Conservation (phyloP, 2,329 filamentous ascomycete genomes). For the Hymenoscyphus fraxineus region DNA sequence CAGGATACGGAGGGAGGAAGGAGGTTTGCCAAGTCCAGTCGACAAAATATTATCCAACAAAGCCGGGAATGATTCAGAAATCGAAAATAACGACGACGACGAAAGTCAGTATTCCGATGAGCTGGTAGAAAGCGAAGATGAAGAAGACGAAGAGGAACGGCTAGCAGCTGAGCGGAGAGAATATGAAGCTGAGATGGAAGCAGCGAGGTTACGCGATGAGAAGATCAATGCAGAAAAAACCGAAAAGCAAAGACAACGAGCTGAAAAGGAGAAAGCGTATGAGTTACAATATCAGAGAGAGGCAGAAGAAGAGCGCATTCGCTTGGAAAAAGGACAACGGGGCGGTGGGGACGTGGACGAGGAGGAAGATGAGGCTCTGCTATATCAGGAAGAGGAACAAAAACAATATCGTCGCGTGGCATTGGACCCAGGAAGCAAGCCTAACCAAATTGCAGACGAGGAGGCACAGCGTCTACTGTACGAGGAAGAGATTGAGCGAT, state of each 20-base stretch:
- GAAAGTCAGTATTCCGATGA: slow-evolving; percentile 3
- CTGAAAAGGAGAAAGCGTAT: neutral
- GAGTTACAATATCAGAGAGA: slow-evolving; percentile 1
- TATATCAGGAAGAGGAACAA: neutral
- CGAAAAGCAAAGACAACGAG: neutral
- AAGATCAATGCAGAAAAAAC: neutral
- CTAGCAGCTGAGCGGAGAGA: neutral
- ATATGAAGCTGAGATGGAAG: slow-evolving; percentile 2
- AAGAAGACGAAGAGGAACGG: neutral
- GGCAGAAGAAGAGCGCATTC: neutral
- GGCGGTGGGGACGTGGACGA: neutral
- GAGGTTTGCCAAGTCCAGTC: neutral
- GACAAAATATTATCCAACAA: neutral
- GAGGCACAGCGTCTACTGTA: neutral
- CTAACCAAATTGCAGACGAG: neutral
- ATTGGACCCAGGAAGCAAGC: neutral
- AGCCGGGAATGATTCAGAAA: neutral
- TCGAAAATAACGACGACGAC: neutral
- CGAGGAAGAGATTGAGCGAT: slow-evolving; percentile 3
- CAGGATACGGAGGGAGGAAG: slow-evolving; percentile 1
- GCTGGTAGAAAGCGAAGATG: neutral
- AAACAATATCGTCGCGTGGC: neutral
- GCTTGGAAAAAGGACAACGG: neutral
- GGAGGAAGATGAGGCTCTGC: neutral
- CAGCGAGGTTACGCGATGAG: neutral